Percentiles rank a stretch among this genome's conserved stretches.
Conservation (phyloP, 1,139 yeast species). For the Meyerozyma guilliermondii region DNA sequence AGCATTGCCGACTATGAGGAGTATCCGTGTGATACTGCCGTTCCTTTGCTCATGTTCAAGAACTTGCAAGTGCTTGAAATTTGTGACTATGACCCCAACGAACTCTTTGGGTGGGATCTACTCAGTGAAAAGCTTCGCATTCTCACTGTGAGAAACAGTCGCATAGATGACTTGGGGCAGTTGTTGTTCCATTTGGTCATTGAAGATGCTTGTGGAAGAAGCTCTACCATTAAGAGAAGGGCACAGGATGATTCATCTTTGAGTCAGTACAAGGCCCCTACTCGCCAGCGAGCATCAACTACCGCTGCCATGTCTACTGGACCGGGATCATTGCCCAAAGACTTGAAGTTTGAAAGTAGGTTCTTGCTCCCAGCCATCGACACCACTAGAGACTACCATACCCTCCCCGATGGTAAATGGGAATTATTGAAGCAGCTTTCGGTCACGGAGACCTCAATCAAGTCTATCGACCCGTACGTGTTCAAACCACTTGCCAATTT, state of each 20-base stretch:
- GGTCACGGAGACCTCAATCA: conserved; percentile 50
- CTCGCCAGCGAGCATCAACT: conserved; percentile 25
- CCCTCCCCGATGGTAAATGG: conserved; percentile 47
- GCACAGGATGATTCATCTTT: conserved; percentile 7
- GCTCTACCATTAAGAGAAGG: conserved; percentile 23
- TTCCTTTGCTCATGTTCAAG: conserved; percentile 56
- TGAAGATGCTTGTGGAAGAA: conserved; percentile 51
- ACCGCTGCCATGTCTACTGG: conserved; percentile 13
- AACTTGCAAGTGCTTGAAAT: conserved; percentile 60
- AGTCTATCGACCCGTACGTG: conserved; percentile 37
- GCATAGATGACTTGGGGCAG: conserved; percentile 48
- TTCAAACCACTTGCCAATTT: conserved; percentile 48
- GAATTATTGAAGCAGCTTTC: conserved; percentile 51
- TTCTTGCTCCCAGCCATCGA: conserved; percentile 7
- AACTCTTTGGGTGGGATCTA: conserved; percentile 60
- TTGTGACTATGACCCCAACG: conserved; percentile 57
- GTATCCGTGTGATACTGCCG: conserved; percentile 67
- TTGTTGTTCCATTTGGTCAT: conserved; percentile 44
- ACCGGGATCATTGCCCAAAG: conserved; percentile 22
- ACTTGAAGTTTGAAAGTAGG: conserved; percentile 8
- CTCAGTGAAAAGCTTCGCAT: conserved; percentile 53
- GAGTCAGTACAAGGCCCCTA: conserved; percentile 15
- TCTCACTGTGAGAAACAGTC: conserved; percentile 47
- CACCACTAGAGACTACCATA: conserved; percentile 13
- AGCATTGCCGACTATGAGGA: conserved; percentile 61